Base-by-base conservation (phyloP, 1,139 yeast species). In the Candida sojae region DNA sequence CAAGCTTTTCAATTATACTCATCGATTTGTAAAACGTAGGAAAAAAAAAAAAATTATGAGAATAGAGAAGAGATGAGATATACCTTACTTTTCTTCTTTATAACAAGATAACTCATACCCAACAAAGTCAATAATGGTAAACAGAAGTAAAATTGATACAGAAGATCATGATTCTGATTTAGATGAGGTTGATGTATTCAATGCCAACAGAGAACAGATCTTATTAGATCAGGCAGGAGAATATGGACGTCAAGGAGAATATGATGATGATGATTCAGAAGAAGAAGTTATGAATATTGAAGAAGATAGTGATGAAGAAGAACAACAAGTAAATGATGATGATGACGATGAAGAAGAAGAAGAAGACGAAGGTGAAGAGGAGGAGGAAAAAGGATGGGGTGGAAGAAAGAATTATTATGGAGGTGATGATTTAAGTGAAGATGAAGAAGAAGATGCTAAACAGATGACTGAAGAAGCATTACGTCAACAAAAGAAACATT, bases 401-500 rank as follows among this genome's bases (percentile, higher is more conserved):
- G 73, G 80, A 3, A 78, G 83, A 29, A 78, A 80, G 54, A 85
- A 88, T 57, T 92, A 90, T 66, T 93, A 82, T 59, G 86, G 85
- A 45, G 96, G 96, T 48, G 97, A 95, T 33, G 92, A 86, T 30
- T 78, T 67, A 39, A 82, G 79, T 50, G 90, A 87, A 53, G 90
- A 85, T 37, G 39, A 36, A 36, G 39, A 36, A 7, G 96, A 86
- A 51, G 87, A 84, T 42, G 88, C 89, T 6, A 84, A 82, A 52
- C 84, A 82, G 52, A 86, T 91, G 71, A 93, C 95, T 49, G 84
- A 84, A 57, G 98, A 93, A 68, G 98, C 98, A 0, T 62, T 89
- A 49, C 83, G 91, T 62, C 84, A 90, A 55, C 98, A 92, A 67
- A 88, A 86, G 71, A 83, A 85, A 64, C 96, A 92, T 61, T 70